Evolutionary conservation across 768 basidiomycete species (phyloP).

Genomic region (Trametes gibbosa): DNA sequence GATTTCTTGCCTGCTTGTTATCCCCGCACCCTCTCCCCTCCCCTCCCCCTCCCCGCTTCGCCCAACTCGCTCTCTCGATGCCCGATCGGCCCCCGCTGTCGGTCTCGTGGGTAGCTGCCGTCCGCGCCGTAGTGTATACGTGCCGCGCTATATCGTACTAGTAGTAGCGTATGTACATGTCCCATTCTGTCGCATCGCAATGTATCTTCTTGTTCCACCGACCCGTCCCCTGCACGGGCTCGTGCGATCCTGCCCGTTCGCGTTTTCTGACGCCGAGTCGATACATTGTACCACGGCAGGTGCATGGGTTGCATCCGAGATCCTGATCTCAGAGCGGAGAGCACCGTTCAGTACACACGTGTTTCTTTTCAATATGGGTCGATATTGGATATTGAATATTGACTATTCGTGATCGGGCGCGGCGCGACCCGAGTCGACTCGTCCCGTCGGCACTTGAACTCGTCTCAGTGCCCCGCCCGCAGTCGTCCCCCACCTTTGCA

Average conservation of each 20-base stretch:
- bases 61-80: background rate
- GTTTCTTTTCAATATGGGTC: background rate
- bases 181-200: constrained; percentile 5
- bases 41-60: background rate
- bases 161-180: constrained; percentile 7
- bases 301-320: background rate
- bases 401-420: too few relatives aligned
- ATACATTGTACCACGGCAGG: background rate
- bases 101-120: background rate
- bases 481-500: too few relatives aligned
- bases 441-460: background rate
- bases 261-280: too few relatives aligned
- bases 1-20: background rate
- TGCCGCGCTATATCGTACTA: background rate
- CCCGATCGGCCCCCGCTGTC: background rate
- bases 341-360: constrained; percentile 14
- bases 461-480: too few relatives aligned
- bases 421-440: background rate
- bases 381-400: too few relatives aligned
- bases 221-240: too few relatives aligned
- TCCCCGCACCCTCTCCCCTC: background rate
- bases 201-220: constrained; percentile 14
- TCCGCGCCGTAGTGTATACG: background rate
- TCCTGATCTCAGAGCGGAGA: background rate
- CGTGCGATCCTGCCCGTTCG: too few relatives aligned